A percentile compares a stretch with the other conserved stretches of the same genome.
phyloP scores from a whole-genome alignment of 306 rosid species.

The Argentina anserina region DNA sequence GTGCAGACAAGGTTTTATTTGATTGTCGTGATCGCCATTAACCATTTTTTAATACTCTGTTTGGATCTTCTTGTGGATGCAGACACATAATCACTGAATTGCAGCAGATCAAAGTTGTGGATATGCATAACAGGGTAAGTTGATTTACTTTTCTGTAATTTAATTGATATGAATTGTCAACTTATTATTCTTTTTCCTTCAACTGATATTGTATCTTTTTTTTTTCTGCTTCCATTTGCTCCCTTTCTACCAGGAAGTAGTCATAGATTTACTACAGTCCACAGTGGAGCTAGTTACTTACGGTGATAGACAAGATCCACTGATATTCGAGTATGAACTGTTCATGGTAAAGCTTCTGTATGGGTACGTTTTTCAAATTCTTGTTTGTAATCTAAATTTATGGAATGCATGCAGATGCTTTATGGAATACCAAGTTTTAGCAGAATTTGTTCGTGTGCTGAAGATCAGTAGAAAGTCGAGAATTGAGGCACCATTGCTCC shows the following conservation, averaged over 20 bases:
- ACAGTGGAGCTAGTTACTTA: constrained; percentile 77
- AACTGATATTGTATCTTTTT: background rate
- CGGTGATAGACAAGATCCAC: constrained; percentile 78
- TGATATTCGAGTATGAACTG: constrained; percentile 65
- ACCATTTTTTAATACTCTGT: background rate
- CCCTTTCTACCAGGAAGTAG: constrained; percentile 48
- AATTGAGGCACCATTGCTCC: constrained; percentile 76
- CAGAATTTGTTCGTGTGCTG: constrained; percentile 70
- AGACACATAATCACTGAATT: constrained; percentile 32
- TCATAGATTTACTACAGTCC: constrained; percentile 71
- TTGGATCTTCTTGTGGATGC: background rate
- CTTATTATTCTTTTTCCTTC: background rate
- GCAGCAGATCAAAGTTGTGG: constrained; percentile 38
- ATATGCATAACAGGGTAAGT: constrained; percentile 35
- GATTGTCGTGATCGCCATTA: background rate
- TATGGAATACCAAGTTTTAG: constrained; percentile 83
- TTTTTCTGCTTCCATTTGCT: background rate
- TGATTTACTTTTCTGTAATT: background rate
- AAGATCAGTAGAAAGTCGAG: constrained; percentile 54
- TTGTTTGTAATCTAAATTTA: constrained; percentile 4
- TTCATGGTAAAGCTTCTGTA: constrained; percentile 14
- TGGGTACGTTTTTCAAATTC: constrained; percentile 16
- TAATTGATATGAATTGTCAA: background rate
- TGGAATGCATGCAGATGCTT: constrained; percentile 56
- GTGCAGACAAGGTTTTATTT: background rate